Base-by-base conservation (phyloP, 2,329 filamentous ascomycete species). In the Verticillium isaacii region DNA sequence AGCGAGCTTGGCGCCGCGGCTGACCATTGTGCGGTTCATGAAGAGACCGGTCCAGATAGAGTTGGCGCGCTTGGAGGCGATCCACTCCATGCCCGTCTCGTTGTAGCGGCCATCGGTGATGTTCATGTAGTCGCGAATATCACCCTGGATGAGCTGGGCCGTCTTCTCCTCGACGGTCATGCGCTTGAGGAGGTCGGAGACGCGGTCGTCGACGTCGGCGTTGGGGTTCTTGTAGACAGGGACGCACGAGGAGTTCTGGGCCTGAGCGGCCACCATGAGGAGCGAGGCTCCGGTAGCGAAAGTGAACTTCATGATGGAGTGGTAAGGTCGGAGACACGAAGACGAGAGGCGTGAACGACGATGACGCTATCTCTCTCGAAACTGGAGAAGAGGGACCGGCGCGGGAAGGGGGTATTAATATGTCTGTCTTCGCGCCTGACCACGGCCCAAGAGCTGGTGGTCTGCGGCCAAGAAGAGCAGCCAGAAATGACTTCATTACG, bases 111-210 rank as follows among this genome's bases (percentile, higher is more conserved):
- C 87, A 37, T 83, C 82, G 0, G 84, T 87, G n/a, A 81, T 80
- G 70, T 92, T 86, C 72, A 92, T 82, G 85, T 89, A 93, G 70
- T 91, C 91, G 6, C 83, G 81, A 63, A 93, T 81, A 69, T 92
- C 90, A 57, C 89, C 86, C 70, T 89, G 87, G 32, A 89, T 80
- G 66, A 89, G 77, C 71, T 92, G 90, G 1, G 87, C 82, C 55
- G 85, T 83, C 76, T 93, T 93, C 63, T 93, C 90, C 68, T 89
- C 81, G 60, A 91, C 82, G 0, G 87, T 91, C 90, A 93, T 93
- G 29, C 87, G 84, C 14, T 83, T 83, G 59, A 93, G 75, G 5
- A 93, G 80, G 71, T 92, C 89, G 11, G 82, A 72, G 12, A 92
- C 83, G 63, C 90, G 81, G 58, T 82, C 83, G 59, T 90, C 85